Percentiles rank a stretch among this genome's conserved stretches.
Conservation (phyloP, 1,284 basidiomycete species). For the Taiwanofungus camphoratus region DNA sequence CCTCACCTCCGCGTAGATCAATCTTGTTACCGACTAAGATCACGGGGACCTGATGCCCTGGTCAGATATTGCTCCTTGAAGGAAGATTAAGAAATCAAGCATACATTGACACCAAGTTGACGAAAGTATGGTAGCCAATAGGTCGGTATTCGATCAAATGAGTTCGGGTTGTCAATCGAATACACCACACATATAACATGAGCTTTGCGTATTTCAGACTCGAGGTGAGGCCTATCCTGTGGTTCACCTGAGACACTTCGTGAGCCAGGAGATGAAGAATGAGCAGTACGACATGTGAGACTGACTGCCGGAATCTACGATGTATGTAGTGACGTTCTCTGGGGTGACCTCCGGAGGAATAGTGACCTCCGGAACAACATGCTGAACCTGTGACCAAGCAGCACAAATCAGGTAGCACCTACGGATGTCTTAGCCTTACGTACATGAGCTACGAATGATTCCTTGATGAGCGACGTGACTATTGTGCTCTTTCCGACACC, state of each 20-base stretch:
- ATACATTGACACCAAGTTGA: conserved; percentile 89
- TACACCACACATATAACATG: conserved; percentile 99
- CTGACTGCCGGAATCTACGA: conserved; percentile 90
- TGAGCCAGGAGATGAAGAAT: conserved; percentile 12
- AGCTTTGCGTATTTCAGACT: conserved; percentile 92
- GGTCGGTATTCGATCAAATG: conserved; percentile 96
- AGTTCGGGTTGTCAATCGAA: conserved; percentile 91
- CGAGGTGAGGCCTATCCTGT: conserved; percentile 82
- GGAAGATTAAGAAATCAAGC: conserved; percentile 1
- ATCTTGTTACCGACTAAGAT: conserved; percentile 99
- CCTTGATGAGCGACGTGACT: conserved; percentile 93
- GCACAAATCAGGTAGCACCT: conserved; percentile 4
- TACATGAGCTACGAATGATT: conserved; percentile 87
- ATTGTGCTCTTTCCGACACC: conserved; percentile 94
- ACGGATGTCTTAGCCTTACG: conserved; percentile 21
- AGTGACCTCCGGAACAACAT: conserved; percentile 91
- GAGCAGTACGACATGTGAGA: conserved; percentile 13
- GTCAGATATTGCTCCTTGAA: background rate
- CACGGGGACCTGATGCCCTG: conserved; percentile 72
- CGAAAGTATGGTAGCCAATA: conserved; percentile 99
- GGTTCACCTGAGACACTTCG: conserved; percentile 50
- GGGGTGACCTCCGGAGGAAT: conserved; percentile 95
- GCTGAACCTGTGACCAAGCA: conserved; percentile 90
- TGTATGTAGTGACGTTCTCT: conserved; percentile 93
- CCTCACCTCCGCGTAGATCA: conserved; percentile 86